Evolutionary conservation across 306 rosid species (phyloP).

Genomic region (Acacia acuminata): DNA sequence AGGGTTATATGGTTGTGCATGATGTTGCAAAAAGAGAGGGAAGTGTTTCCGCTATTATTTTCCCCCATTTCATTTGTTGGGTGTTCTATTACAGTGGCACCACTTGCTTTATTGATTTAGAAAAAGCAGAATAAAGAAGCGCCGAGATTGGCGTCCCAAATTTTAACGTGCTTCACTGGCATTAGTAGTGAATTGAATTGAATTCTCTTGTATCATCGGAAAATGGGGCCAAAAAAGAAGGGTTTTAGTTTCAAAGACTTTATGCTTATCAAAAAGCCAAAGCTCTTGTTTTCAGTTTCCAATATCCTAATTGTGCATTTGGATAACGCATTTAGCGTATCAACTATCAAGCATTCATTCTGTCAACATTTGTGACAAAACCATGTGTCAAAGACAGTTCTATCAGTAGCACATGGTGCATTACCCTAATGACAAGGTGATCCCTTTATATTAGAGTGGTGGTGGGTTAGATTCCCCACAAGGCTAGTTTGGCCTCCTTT

Average conservation of each 20-base stretch:
- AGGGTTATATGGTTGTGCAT: constrained; percentile 33
- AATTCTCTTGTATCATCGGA: constrained; percentile 18
- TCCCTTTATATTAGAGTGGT: too few species aligned
- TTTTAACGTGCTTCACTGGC: background rate
- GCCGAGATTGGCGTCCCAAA: constrained; percentile 65
- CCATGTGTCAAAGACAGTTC: background rate
- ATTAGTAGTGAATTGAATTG: too few species aligned
- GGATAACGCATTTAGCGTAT: constrained; percentile 5
- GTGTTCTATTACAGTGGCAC: constrained; percentile 20
- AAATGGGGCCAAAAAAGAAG: constrained; percentile 5
- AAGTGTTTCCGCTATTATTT: constrained; percentile 33
- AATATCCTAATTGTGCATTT: background rate
- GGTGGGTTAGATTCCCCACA: too few species aligned
- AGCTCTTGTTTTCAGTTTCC: constrained; percentile 7
- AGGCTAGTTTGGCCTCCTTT: too few species aligned
- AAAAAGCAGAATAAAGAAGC: constrained; percentile 23
- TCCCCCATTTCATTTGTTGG: background rate
- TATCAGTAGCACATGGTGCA: too few species aligned
- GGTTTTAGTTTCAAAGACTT: constrained; percentile 23
- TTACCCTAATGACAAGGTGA: too few species aligned
- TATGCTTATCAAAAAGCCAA: constrained; percentile 18
- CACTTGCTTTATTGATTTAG: constrained; percentile 19
- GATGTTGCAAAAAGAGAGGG: constrained; percentile 52
- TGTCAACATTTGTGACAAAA: background rate
- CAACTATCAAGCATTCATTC: background rate